phyloP scores from a whole-genome alignment of 2,329 filamentous ascomycete genomes.

The Dryadomyces quercus-mongolicae region DNA sequence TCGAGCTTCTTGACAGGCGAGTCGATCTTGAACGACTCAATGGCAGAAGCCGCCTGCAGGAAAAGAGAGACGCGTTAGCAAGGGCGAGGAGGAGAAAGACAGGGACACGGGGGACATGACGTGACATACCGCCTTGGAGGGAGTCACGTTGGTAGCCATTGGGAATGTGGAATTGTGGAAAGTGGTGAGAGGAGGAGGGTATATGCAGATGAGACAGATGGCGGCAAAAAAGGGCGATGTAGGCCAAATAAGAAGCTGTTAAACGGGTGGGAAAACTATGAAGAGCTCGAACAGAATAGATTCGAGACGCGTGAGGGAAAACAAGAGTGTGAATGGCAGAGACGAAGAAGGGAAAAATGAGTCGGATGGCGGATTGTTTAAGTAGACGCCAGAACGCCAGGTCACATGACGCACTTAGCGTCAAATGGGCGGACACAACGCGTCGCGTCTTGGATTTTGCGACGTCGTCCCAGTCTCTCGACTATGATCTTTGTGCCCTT shows the following conservation, averaged over 20 bases:
- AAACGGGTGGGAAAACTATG: neutral
- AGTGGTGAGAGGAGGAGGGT: neutral
- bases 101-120: conserved; percentile 8
- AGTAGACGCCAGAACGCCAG: conserved; percentile 13
- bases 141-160: conserved; percentile 53
- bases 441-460: conserved; percentile 9
- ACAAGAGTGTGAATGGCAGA: neutral
- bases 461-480: neutral
- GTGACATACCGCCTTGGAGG: conserved; percentile 21
- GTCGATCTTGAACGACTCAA: conserved; percentile 86
- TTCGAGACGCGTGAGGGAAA: conserved; percentile 6
- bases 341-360: conserved; percentile 5
- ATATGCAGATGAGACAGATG: neutral
- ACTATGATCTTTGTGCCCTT: neutral
- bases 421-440: conserved; percentile 8
- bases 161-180: conserved; percentile 14
- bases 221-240: neutral
- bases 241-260: neutral
- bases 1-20: conserved; percentile 48
- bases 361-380: conserved; percentile 10
- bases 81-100: neutral
- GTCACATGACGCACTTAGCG: conserved; percentile 11
- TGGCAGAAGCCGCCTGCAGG: conserved; percentile 66
- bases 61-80: conserved; percentile 19
- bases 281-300: too few relatives aligned